phyloP scores from a whole-genome alignment of 257 asterid species.

The Plantago ovata region DNA sequence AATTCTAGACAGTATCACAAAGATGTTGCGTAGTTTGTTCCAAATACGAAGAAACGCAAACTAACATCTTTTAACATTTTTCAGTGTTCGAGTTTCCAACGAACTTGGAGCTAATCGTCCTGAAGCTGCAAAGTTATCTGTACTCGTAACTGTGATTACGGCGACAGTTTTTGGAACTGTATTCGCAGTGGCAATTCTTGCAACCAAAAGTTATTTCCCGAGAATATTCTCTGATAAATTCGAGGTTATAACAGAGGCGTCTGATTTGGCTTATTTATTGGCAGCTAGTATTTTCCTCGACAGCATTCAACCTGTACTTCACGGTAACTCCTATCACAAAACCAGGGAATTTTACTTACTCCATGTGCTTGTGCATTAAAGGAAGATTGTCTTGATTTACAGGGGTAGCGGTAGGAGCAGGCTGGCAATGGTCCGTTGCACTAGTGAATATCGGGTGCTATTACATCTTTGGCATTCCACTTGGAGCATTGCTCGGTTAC shows the following conservation, averaged over 20 bases:
- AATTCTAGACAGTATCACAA: no score
- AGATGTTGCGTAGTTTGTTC: no score
- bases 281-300: conserved; percentile 70
- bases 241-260: conserved; percentile 54
- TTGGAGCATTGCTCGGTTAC: conserved; percentile 78
- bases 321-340: conserved; percentile 40
- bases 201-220: conserved; percentile 42
- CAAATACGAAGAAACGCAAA: no score
- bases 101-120: conserved; percentile 80
- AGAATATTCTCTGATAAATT: conserved; percentile 45
- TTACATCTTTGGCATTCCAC: conserved; percentile 67
- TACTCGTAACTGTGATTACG: conserved; percentile 43
- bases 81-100: conserved; percentile 75
- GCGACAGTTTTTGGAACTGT: conserved; percentile 51
- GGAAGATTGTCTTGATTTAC: conserved; percentile 1
- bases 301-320: conserved; percentile 78
- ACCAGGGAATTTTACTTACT: no score
- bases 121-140: conserved; percentile 67
- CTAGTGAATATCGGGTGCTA: conserved; percentile 53
- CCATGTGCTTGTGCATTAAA: no score
- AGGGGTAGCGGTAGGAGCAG: conserved; percentile 97
- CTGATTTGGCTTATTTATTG: conserved; percentile 57
- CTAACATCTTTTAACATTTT: conserved; percentile 4
- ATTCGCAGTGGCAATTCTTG: conserved; percentile 44
- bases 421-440: conserved; percentile 81